Base-by-base conservation (phyloP, 2,329 filamentous ascomycete genomes). In the Neofusicoccum ribis region DNA sequence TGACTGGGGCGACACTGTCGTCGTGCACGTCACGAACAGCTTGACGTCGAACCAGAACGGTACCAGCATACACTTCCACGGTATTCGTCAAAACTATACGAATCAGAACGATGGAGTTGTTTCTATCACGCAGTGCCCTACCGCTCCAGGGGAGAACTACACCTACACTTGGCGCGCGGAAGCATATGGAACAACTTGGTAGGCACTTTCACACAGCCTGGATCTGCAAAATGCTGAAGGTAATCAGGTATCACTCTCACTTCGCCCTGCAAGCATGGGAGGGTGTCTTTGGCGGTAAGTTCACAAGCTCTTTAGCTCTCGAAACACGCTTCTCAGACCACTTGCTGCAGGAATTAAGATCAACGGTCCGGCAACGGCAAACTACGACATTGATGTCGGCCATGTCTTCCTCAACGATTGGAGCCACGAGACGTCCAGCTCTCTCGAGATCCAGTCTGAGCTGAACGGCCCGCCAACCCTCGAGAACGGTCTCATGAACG, bases 1-100 rank as follows among this genome's bases (percentile, higher is more conserved):
- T 63, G 72, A 80, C 69, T 72, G 83, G 82, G 82, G 79, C 31
- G 79, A 82, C 63, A 78, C 68, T 41, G 77, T 88, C 5, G 71
- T 76, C 14, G 69, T 59, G 31, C 63, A 73, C 4, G 82, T 89
- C 6, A 83, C 77, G 34, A 89, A 88, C 72, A 70, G 78, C 58
- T 60, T 82, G 75, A 76, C 76, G 5, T 72, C 80, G 67, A 64
- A 41, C 17, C 36, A 49, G 3, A 89, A 89, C 67, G 86, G 86
- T 43, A 89, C 86, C 8, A 81, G 81, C 11, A 84, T 89, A 15
- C 88, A 90, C 71, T 89, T 82, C 76, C 87, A 90, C 69, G 88
- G 84, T 0, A 66, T 90, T 39, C 82, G 85, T 7, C 86, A 89
- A 71, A 78, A 82, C 66, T 77, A 81, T 70, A 85, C 80, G 50